Evolutionary conservation across 208 protist species (phyloP).

Genomic region (Trypanosoma rangeli): DNA sequence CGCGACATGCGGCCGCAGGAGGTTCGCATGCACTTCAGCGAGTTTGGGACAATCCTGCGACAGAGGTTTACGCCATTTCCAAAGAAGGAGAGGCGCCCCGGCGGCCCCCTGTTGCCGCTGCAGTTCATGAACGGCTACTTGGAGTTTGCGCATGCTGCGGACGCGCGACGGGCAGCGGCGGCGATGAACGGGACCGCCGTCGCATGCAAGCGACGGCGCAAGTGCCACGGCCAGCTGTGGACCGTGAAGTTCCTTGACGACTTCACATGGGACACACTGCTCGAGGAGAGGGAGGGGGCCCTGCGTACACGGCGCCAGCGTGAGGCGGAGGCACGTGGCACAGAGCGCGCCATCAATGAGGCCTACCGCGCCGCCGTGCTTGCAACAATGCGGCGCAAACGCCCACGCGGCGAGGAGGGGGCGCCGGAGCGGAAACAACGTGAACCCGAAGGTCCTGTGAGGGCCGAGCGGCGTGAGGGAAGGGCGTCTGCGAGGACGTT

Average conservation of each 20-base stretch:
- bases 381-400: slow-evolving; percentile 1
- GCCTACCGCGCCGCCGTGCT: slow-evolving; percentile 63
- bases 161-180: slow-evolving; percentile 49
- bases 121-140: slow-evolving; percentile 82
- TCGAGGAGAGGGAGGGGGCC: slow-evolving; percentile 60
- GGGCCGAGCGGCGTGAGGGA: too few species aligned
- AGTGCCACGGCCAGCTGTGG: slow-evolving; percentile 81
- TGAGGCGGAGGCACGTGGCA: slow-evolving; percentile 47
- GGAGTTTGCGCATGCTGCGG: slow-evolving; percentile 54
- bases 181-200: slow-evolving; percentile 73
- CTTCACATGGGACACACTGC: slow-evolving; percentile 64
- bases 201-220: slow-evolving; percentile 57
- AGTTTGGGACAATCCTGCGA: slow-evolving; percentile 64
- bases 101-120: slow-evolving; percentile 60
- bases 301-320: slow-evolving; percentile 40
- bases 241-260: slow-evolving; percentile 61
- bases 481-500: background rate
- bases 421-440: background rate
- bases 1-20: slow-evolving; percentile 79
- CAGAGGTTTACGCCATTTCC: slow-evolving; percentile 76
- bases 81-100: slow-evolving; percentile 70
- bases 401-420: background rate
- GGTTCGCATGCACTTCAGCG: slow-evolving; percentile 64
- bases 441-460: background rate
- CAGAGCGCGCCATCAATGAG: slow-evolving; percentile 32